Conservation (phyloP, 2,329 filamentous ascomycete genomes). For the Sporothrix globosa region DNA sequence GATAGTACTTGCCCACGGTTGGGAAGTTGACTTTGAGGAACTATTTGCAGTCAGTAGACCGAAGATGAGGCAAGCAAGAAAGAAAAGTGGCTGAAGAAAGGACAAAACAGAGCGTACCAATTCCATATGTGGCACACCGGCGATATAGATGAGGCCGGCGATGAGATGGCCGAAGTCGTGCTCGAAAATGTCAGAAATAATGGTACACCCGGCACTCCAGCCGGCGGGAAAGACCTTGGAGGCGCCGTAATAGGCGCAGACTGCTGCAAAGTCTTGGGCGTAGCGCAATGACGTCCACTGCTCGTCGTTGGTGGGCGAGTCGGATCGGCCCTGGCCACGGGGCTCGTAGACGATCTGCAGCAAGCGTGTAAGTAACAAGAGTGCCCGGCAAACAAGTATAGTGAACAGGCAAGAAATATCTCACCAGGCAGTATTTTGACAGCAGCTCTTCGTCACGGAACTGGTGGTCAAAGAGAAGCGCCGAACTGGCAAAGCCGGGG, state of each 20-base stretch:
- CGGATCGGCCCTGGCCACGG: conserved; percentile 33
- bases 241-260: conserved; percentile 30
- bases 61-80: too few species aligned
- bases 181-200: conserved; percentile 28
- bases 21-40: background rate
- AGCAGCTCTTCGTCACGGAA: conserved; percentile 31
- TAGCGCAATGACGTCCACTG: conserved; percentile 19
- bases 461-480: conserved; percentile 31
- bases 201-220: conserved; percentile 32
- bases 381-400: too few species aligned
- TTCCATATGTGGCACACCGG: conserved; percentile 19
- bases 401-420: background rate
- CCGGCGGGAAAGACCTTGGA: conserved; percentile 29
- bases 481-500: conserved; percentile 31
- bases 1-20: conserved; percentile 1
- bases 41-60: background rate
- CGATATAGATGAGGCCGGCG: conserved; percentile 25
- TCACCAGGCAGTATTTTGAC: conserved; percentile 30
- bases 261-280: conserved; percentile 33
- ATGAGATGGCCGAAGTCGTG: conserved; percentile 18
- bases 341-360: conserved; percentile 32
- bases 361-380: too few species aligned
- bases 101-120: background rate
- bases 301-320: background rate
- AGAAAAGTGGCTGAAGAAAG: too few species aligned